phyloP scores from a whole-genome alignment of 306 rosid genomes.

The Luffa acutangula region DNA sequence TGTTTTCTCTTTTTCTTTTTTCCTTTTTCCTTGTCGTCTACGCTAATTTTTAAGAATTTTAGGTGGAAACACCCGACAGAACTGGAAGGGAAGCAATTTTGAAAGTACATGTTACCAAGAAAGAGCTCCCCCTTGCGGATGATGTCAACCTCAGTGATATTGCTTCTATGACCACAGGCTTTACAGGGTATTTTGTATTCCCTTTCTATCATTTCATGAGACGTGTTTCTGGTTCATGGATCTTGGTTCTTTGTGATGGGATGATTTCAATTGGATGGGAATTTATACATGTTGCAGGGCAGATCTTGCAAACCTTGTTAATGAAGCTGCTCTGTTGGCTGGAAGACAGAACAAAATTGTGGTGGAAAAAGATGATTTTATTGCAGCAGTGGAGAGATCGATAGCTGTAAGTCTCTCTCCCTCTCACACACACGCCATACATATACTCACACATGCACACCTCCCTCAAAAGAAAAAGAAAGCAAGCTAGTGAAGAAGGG shows the following conservation, averaged over 20 bases:
- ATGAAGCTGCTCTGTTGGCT: slow-evolving; percentile 92
- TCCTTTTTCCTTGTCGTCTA: slow-evolving; percentile 1
- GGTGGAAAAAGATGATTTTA: slow-evolving; percentile 77
- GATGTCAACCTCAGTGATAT: slow-evolving; percentile 56
- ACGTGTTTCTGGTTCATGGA: not conserved
- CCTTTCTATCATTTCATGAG: slow-evolving; percentile 8
- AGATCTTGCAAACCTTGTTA: slow-evolving; percentile 94
- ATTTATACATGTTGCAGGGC: slow-evolving; percentile 42
- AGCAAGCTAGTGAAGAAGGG: not conserved
- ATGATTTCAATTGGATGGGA: not conserved
- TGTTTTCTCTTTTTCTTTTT: not conserved
- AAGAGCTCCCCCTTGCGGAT: slow-evolving; percentile 83
- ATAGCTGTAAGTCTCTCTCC: slow-evolving; percentile 63
- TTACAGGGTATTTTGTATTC: slow-evolving; percentile 62
- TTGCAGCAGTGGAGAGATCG: slow-evolving; percentile 90
- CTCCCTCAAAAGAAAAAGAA: not conserved
- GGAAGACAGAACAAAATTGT: slow-evolving; percentile 78
- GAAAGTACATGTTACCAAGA: slow-evolving; percentile 73
- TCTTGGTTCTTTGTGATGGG: not conserved
- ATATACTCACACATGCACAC: not conserved
- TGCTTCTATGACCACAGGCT: slow-evolving; percentile 97
- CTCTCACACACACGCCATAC: not conserved
- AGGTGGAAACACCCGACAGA: slow-evolving; percentile 96
- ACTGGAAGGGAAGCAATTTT: slow-evolving; percentile 80
- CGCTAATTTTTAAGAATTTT: not conserved